Evolutionary conservation across 2,329 filamentous ascomycete genomes (phyloP), one percentile per base, ranked within the genome.

Genomic region (Xylaria sp.): DNA sequence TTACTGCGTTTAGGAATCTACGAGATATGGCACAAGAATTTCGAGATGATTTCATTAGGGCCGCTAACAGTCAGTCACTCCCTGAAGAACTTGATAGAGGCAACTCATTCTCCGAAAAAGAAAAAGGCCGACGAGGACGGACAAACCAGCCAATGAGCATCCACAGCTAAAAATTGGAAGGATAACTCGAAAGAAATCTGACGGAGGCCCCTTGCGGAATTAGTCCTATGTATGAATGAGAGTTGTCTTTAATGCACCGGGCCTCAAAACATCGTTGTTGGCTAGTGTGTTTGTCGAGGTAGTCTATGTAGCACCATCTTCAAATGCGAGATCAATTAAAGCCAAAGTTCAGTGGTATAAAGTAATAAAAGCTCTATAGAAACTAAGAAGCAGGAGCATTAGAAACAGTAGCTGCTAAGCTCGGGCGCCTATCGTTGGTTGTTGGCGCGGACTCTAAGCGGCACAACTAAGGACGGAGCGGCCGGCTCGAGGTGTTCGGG

Each of bases 1-100:
- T 75, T 8, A 75, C 75, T 2, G 79, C 79, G 57, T 81, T 82
- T 68, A 77, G 82, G 55, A 83, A 84, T 73, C 71, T 73, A 0
- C 74, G 81, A 66, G 80, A 83, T 53, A 71, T 79, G 69, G 80
- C 82, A 3, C 74, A 77, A 67, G 67, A 73, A 30, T 71, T 82
- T 58, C 79, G 82, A 11, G 76, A 82, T 65, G 53, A 39, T n/a
- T 77, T 81, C 45, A 79, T 82, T 34, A 63, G 14, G 4, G 48
- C 21, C 6, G 48, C 48, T 30, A 51, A 51, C 24, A 19, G 19
- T 34, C 32, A n/a, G n/a, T 8, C 17, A 19, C 45, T 17, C 45
- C n/a, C 45, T 4, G 45, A 47, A 47, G 8, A 19, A 19, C n/a
- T 17, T 47, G 45, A 2, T 19, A 5, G 45, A 19, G 17, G 45